phyloP scores from a whole-genome alignment of 108 stramenopile genomes.

The Nitzschia palea region DNA sequence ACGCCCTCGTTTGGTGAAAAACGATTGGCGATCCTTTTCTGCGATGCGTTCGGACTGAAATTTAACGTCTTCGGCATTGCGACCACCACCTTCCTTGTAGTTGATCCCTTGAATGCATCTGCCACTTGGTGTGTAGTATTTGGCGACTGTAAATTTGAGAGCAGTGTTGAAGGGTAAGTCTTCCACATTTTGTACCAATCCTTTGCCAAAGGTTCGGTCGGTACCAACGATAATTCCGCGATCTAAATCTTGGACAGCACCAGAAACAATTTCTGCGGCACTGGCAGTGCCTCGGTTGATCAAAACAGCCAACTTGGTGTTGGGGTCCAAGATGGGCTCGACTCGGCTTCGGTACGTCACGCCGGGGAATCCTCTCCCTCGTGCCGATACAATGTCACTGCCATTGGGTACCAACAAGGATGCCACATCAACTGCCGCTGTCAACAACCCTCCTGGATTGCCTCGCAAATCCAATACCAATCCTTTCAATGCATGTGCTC shows the following conservation, averaged over 20 bases:
- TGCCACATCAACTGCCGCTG: conserved; percentile 91
- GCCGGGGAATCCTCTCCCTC: conserved; percentile 90
- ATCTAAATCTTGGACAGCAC: conserved; percentile 96
- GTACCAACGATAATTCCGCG: conserved; percentile 91
- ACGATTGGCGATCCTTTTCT: conserved; percentile 65
- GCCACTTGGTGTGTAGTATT: conserved; percentile 97
- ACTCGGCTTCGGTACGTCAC: conserved; percentile 77
- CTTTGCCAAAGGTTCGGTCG: conserved; percentile 95
- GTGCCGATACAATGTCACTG: conserved; percentile 89
- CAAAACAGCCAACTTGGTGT: conserved; percentile 87
- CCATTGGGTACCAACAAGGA: conserved; percentile 89
- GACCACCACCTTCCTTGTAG: conserved; percentile 72
- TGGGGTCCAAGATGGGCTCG: conserved; percentile 77
- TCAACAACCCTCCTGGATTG: conserved; percentile 96
- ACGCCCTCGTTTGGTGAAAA: conserved; percentile 73
- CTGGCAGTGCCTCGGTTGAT: conserved; percentile 90
- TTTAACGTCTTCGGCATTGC: conserved; percentile 37
- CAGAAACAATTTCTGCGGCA: conserved; percentile 95
- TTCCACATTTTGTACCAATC: conserved; percentile 97
- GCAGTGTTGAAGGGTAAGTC: conserved; percentile 84
- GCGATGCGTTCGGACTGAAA: conserved; percentile 65
- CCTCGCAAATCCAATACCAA: conserved; percentile 90
- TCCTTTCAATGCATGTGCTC: conserved; percentile 60
- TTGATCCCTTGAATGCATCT: conserved; percentile 89
- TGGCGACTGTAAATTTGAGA: conserved; percentile 95